phyloP scores from a whole-genome alignment of 805 yeast genomes.

The Candida manassasensis region DNA sequence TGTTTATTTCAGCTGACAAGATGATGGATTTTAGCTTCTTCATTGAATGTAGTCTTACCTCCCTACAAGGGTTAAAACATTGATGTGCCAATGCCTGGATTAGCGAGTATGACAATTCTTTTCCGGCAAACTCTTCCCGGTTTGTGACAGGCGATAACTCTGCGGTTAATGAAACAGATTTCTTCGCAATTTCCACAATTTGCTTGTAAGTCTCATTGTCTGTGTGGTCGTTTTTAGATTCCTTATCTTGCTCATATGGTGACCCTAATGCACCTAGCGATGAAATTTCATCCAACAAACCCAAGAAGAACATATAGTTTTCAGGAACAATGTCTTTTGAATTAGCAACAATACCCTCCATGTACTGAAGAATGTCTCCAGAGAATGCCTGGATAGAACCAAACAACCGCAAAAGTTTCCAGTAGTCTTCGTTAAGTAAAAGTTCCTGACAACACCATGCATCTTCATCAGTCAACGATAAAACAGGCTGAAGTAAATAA shows the following conservation, averaged over 20 bases:
- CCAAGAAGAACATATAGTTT: constrained; percentile 64
- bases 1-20: constrained; percentile 34
- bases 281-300: constrained; percentile 72
- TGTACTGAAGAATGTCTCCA: constrained; percentile 41
- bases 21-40: constrained; percentile 51
- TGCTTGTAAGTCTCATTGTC: constrained; percentile 37
- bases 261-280: constrained; percentile 79
- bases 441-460: constrained; percentile 39
- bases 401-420: constrained; percentile 49
- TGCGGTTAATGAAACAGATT: constrained; percentile 58
- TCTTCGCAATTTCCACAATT: constrained; percentile 53
- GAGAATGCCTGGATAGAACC: constrained; percentile 45
- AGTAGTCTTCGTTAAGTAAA: constrained; percentile 38
- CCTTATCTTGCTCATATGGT: constrained; percentile 60
- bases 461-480: constrained; percentile 43
- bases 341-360: constrained; percentile 35
- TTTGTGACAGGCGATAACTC: constrained; percentile 39
- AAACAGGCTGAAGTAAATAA: constrained; percentile 43
- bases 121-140: constrained; percentile 28
- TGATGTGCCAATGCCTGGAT: constrained; percentile 84
- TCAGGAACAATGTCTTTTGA: constrained; percentile 36
- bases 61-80: constrained; percentile 83
- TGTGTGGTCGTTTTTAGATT: constrained; percentile 31
- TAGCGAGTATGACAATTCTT: constrained; percentile 50
- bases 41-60: constrained; percentile 64